Base-by-base conservation (phyloP, 208 protist species). In the Crithidia fasciculata region DNA sequence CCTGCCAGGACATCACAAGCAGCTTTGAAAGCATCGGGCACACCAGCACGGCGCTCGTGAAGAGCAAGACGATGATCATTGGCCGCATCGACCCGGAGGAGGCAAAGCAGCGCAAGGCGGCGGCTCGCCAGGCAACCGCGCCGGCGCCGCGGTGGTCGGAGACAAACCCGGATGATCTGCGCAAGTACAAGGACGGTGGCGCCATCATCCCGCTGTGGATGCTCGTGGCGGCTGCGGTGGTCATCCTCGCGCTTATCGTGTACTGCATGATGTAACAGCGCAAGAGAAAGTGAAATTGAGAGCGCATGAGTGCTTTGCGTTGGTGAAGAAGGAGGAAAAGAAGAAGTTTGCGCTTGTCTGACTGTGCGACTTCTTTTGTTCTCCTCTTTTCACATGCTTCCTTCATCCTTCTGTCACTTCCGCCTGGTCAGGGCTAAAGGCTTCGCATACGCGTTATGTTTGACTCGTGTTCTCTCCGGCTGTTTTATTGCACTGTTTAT, bases 1-100 rank as follows among this genome's bases (percentile, higher is more conserved):
- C 72, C 10, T 84, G 88, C 39, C 83, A 80, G 62, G 89, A 95
- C 56, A 93, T 94, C 72, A 95, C 92, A 6, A 94, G 84, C 73
- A 88, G 75, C 44, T 96, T 96, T 72, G 89, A 96, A 70, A 89
- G 76, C 67, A 93, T 96, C 62, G 89, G 89, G 8, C 92, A 95
- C 72, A 88, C 78, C 45, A 89, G 86, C 65, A 81, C 78, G 4
- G 92, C 92, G 13, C 49, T 90, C 8, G 69, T 88, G 40, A 72
- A 81, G 41, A 91, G 81, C 65, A 94, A 96, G 68, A 72, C 72
- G 0, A 85, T 87, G 45, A 93, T 94, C 60, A 78, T 96, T n/a
- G 91, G 91, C 43, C 73, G 76, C 52, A 69, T 92, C 16, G 88
- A 95, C 69, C 72, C 83, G 47, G 65, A 72, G 58, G 76, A 72